These are phyloP conservation scores for Meyerozyma guilliermondii DNA, from an alignment of 1,139 yeast genomes.

Conservation along the genomic window DNA sequence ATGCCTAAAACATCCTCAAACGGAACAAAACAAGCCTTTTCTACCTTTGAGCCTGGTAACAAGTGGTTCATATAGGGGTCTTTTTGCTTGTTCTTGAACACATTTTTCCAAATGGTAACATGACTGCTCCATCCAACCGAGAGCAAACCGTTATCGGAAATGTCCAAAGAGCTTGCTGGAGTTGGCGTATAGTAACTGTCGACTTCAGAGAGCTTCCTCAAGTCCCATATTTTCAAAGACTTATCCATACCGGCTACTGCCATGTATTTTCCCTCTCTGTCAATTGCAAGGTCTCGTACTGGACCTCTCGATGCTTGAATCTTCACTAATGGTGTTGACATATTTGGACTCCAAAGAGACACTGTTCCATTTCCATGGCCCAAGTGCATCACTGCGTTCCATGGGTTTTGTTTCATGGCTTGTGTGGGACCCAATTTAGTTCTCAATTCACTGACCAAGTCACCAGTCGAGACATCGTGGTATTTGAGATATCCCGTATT, in stretches of 20 bases:
- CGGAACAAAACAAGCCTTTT: slow-evolving; percentile 74
- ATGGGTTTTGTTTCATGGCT: slow-evolving; percentile 84
- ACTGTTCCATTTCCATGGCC: slow-evolving; percentile 96
- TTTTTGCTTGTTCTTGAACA: slow-evolving; percentile 55
- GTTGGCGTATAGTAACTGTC: slow-evolving; percentile 79
- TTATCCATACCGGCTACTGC: slow-evolving; percentile 89
- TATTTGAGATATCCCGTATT: slow-evolving; percentile 83
- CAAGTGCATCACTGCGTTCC: slow-evolving; percentile 91
- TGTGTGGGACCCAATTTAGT: slow-evolving; percentile 90
- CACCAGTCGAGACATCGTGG: slow-evolving; percentile 95
- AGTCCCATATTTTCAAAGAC: slow-evolving; percentile 86
- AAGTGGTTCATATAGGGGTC: slow-evolving; percentile 92
- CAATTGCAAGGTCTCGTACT: slow-evolving; percentile 77
- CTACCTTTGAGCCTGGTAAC: slow-evolving; percentile 71
- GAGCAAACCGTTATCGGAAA: slow-evolving; percentile 83
- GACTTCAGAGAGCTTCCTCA: slow-evolving; percentile 72
- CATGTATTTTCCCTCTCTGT: slow-evolving; percentile 93
- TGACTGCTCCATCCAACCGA: slow-evolving; percentile 95
- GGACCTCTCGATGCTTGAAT: slow-evolving; percentile 83
- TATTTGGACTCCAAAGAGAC: slow-evolving; percentile 88
- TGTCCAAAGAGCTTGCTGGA: slow-evolving; percentile 74
- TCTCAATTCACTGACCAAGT: slow-evolving; percentile 72
- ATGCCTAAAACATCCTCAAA: slow-evolving; percentile 92
- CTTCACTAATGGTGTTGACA: slow-evolving; percentile 82
- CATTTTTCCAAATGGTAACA: slow-evolving; percentile 83